phyloP scores from a whole-genome alignment of 2,329 filamentous ascomycete species.

The Chrysosporium keratinophilum region DNA sequence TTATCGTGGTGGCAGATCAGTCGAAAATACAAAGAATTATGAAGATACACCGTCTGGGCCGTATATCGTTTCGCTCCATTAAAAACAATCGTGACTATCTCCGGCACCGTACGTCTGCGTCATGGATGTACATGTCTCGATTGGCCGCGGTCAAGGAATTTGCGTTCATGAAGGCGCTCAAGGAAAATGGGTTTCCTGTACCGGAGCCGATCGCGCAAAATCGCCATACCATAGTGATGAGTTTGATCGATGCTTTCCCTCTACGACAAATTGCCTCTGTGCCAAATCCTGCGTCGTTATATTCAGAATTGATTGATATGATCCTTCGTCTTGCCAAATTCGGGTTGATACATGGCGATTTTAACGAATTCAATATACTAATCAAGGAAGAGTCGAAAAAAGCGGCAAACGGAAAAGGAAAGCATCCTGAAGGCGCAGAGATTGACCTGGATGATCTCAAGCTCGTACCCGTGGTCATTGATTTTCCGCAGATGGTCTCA shows the following conservation, averaged over 20 bases:
- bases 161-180: conserved; percentile 82
- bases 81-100: conserved; percentile 95
- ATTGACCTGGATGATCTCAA: conserved; percentile 33
- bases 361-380: conserved; percentile 98
- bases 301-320: conserved; percentile 79
- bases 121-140: conserved; percentile 96
- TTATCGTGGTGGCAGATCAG: conserved; percentile 80
- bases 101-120: conserved; percentile 64
- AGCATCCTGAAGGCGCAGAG: conserved; percentile 23
- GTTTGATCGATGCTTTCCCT: conserved; percentile 81
- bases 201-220: conserved; percentile 81
- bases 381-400: conserved; percentile 58
- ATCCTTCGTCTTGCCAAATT: conserved; percentile 74
- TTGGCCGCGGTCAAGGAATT: conserved; percentile 90
- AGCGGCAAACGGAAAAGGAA: conserved; percentile 31
- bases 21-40: conserved; percentile 68
- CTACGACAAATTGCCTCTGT: conserved; percentile 78
- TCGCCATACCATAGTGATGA: conserved; percentile 94
- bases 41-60: conserved; percentile 90
- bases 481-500: conserved; percentile 97
- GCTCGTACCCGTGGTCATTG: conserved; percentile 76
- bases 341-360: conserved; percentile 93
- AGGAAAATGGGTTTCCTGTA: conserved; percentile 76
- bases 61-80: conserved; percentile 93
- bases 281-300: conserved; percentile 72